Percentiles rank a stretch among this genome's conserved stretches.
Evolutionary conservation across 306 rosid species (phyloP).

Genomic region (Trifolium fragiferum): DNA sequence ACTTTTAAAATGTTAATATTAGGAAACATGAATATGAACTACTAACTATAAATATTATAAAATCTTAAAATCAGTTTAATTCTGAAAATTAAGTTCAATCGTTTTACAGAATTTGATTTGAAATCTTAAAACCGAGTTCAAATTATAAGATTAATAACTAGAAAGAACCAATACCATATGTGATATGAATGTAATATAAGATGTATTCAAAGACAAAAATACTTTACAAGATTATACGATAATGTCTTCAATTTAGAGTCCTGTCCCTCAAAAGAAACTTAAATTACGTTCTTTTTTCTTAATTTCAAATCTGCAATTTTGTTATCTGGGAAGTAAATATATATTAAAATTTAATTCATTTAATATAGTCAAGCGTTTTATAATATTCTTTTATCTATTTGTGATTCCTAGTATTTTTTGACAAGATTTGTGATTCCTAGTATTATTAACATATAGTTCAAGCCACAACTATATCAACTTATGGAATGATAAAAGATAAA

Average conservation of each 20-base stretch:
- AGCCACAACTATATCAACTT: neutral
- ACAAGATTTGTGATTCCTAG: neutral
- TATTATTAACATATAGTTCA: neutral
- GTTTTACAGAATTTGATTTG: neutral
- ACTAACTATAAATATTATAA: neutral
- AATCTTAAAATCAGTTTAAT: neutral
- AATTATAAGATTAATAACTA: neutral
- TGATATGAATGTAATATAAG: neutral
- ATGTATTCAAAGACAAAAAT: neutral
- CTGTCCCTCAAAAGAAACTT: neutral
- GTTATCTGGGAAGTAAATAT: neutral
- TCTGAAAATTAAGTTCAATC: neutral
- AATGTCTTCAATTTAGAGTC: neutral
- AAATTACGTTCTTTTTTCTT: neutral
- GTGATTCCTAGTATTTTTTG: too few relatives aligned
- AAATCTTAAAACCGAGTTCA: neutral
- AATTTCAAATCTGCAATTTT: neutral
- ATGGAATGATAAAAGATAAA: constrained; percentile 5
- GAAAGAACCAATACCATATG: neutral
- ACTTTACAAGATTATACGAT: neutral
- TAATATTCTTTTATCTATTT: neutral
- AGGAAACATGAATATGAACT: too few relatives aligned
- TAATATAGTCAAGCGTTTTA: neutral
- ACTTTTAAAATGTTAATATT: neutral
- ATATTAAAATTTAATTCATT: neutral